phyloP scores from a whole-genome alignment of 177 flowering plant genomes.

The Vitis hybrid region DNA sequence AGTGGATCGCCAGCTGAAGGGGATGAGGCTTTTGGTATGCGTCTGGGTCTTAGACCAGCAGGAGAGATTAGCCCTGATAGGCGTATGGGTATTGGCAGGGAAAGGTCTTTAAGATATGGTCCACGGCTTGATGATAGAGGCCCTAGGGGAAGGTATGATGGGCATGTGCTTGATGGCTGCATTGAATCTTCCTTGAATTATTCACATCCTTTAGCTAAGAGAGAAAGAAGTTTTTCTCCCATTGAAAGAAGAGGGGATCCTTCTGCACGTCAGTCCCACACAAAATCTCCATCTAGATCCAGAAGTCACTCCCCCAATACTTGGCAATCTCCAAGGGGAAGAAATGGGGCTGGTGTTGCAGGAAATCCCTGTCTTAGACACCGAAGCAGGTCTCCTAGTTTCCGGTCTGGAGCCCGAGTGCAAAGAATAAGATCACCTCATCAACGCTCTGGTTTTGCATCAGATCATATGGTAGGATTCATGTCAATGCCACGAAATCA shows the following conservation, averaged over 20 bases:
- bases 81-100: slow-evolving; percentile 26
- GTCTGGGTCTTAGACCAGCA: slow-evolving; percentile 20
- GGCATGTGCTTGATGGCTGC: slow-evolving; percentile 24
- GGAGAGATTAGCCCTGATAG: slow-evolving; percentile 32
- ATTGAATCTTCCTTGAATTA: slow-evolving; percentile 25
- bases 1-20: slow-evolving; percentile 42
- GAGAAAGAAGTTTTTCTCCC: slow-evolving; percentile 52
- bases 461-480: slow-evolving; percentile 29
- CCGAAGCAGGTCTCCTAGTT: slow-evolving; percentile 42
- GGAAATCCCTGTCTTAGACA: slow-evolving; percentile 23
- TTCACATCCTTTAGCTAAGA: slow-evolving; percentile 26
- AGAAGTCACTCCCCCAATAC: slow-evolving; percentile 47
- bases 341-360: slow-evolving; percentile 17
- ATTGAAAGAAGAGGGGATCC: slow-evolving; percentile 24
- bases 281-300: slow-evolving; percentile 53
- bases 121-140: slow-evolving; percentile 27
- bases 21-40: slow-evolving; percentile 30
- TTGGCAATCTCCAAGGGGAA: slow-evolving; percentile 37
- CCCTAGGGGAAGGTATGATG: slow-evolving; percentile 36
- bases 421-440: slow-evolving; percentile 37
- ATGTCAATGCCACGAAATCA: slow-evolving; percentile 30
- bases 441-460: slow-evolving; percentile 27
- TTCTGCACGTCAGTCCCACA: slow-evolving; percentile 22
- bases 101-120: slow-evolving; percentile 29
- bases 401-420: slow-evolving; percentile 36